Percentiles rank a stretch among this genome's conserved stretches.
Evolutionary conservation across 2,329 filamentous ascomycete genomes (phyloP).

Genomic region (Pseudopithomyces maydicus): DNA sequence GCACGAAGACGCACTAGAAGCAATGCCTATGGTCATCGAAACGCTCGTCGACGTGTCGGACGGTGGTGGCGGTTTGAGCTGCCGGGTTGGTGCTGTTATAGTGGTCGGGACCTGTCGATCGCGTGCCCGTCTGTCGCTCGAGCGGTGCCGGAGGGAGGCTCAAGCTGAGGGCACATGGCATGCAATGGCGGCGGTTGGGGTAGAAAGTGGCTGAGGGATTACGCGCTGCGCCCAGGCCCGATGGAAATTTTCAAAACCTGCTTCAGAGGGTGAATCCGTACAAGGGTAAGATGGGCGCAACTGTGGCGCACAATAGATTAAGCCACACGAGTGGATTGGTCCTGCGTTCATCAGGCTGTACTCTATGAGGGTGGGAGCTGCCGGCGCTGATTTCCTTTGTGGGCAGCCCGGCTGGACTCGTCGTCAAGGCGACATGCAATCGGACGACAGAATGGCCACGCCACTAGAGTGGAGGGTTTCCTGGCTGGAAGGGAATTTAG

Average conservation of each 20-base stretch:
- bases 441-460: too few relatives aligned
- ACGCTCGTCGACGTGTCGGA: too few relatives aligned
- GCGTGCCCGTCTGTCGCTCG: slow-evolving; percentile 4
- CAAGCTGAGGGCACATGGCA: slow-evolving; percentile 15
- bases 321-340: not conserved
- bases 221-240: slow-evolving; percentile 12
- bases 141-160: slow-evolving; percentile 15
- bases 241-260: slow-evolving; percentile 3
- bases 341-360: slow-evolving; percentile 5
- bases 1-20: too few relatives aligned
- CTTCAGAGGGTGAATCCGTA: not conserved
- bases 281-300: slow-evolving; percentile 2
- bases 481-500: too few relatives aligned
- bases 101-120: slow-evolving; percentile 18
- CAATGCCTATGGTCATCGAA: too few relatives aligned
- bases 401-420: not conserved
- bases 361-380: not conserved
- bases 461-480: too few relatives aligned
- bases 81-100: too few relatives aligned
- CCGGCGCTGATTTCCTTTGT: slow-evolving; percentile 9
- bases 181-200: not conserved
- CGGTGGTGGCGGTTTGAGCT: too few relatives aligned
- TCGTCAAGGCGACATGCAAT: too few relatives aligned
- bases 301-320: not conserved
- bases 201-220: slow-evolving; percentile 5